These are phyloP conservation scores for Colletotrichum gloeosporioides DNA, from an alignment of 2,329 filamentous ascomycete species.

Conservation along the genomic window DNA sequence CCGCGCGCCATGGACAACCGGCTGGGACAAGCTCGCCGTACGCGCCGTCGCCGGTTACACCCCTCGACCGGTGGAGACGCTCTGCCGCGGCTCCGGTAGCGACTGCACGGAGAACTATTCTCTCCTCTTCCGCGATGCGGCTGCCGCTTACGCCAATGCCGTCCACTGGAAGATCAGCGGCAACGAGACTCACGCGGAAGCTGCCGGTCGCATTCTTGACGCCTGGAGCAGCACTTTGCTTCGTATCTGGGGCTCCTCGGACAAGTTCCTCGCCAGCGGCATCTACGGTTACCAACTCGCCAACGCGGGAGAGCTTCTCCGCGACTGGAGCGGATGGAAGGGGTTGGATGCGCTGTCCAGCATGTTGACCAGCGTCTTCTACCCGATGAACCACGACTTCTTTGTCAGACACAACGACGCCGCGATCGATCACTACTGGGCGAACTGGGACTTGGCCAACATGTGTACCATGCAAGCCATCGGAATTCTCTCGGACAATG, in stretches of 20 bases:
- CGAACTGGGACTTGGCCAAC: slow-evolving; percentile 52
- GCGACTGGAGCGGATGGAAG: slow-evolving; percentile 37
- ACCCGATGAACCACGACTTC: slow-evolving; percentile 42
- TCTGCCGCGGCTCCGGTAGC: slow-evolving; percentile 35
- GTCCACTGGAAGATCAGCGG: slow-evolving; percentile 45
- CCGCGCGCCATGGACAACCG: slow-evolving; percentile 33
- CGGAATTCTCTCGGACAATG: slow-evolving; percentile 46
- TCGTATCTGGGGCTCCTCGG: slow-evolving; percentile 35
- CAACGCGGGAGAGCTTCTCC: slow-evolving; percentile 49
- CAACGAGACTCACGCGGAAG: slow-evolving; percentile 38
- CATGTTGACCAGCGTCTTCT: slow-evolving; percentile 43
- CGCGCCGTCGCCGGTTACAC: slow-evolving; percentile 34
- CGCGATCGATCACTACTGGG: slow-evolving; percentile 39
- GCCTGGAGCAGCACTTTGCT: slow-evolving; percentile 41
- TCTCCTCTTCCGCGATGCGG: slow-evolving; percentile 43
- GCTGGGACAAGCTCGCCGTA: slow-evolving; percentile 36
- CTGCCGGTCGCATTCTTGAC: slow-evolving; percentile 40
- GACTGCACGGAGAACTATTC: slow-evolving; percentile 35
- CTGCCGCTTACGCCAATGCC: slow-evolving; percentile 43
- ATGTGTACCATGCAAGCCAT: slow-evolving; percentile 45
- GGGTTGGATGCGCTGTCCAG: slow-evolving; percentile 26
- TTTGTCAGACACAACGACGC: slow-evolving; percentile 40
- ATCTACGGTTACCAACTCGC: slow-evolving; percentile 52
- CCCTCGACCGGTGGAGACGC: slow-evolving; percentile 29
- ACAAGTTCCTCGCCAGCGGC: slow-evolving; percentile 44